phyloP scores from a whole-genome alignment of 306 rosid species.

The Mimosa pudica region DNA sequence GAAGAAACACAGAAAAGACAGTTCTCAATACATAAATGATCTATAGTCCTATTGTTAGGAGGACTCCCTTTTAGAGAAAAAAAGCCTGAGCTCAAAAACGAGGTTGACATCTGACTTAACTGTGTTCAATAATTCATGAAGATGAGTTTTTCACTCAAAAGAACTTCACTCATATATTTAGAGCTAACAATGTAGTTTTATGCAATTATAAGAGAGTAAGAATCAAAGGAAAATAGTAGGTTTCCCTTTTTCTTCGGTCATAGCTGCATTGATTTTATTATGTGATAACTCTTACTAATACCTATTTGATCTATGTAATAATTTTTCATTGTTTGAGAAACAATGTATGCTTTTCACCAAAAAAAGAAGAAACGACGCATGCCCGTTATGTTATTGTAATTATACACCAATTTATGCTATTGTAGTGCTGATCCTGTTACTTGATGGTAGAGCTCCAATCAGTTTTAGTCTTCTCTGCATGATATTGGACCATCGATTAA shows the following conservation, averaged over 20 bases:
- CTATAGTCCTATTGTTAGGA: neutral
- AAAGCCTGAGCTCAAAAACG: neutral
- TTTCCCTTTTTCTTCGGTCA: conserved; percentile 10
- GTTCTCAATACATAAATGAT: neutral
- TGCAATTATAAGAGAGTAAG: conserved; percentile 22
- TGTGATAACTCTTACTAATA: neutral
- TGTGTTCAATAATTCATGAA: neutral
- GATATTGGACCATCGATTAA: conserved; percentile 19
- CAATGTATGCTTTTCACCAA: neutral
- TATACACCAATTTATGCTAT: conserved; percentile 6
- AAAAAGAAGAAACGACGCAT: conserved; percentile 8
- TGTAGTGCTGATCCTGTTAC: conserved; percentile 5
- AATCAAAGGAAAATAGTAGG: conserved; percentile 4
- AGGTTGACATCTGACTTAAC: neutral
- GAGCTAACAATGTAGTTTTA: conserved; percentile 10
- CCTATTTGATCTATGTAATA: neutral
- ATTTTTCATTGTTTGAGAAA: conserved; percentile 21
- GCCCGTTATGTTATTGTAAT: conserved; percentile 20
- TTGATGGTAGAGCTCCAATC: conserved; percentile 19
- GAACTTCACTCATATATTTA: neutral
- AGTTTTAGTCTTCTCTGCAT: conserved; percentile 1
- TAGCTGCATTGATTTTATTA: conserved; percentile 3
- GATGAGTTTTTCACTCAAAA: neutral
- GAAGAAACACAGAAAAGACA: conserved; percentile 14
- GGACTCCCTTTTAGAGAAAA: neutral